A percentile compares a stretch with the other conserved stretches of the same genome.
Conservation (phyloP, 805 yeast species). For the Candida alai region DNA sequence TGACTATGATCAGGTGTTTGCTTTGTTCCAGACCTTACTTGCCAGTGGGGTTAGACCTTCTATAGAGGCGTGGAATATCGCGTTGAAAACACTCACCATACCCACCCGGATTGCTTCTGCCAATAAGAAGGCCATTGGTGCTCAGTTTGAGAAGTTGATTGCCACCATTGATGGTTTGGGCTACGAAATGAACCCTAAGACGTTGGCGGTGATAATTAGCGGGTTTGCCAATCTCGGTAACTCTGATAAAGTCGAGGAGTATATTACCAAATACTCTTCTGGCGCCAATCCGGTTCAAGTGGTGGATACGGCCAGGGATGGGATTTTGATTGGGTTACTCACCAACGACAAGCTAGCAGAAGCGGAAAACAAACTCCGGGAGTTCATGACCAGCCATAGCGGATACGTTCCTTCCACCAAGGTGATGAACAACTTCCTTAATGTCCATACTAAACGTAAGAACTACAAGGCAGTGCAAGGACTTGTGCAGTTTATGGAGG, state of each 20-base stretch:
- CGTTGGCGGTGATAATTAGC: constrained; percentile 46
- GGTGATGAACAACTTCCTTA: constrained; percentile 52
- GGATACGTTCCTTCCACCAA: constrained; percentile 41
- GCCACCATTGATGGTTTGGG: constrained; percentile 34
- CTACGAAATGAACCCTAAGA: constrained; percentile 32
- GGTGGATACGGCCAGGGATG: constrained; percentile 39
- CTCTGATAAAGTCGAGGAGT: constrained; percentile 40
- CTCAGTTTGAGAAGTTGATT: constrained; percentile 25
- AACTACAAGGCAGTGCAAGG: constrained; percentile 48
- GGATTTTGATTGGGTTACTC: constrained; percentile 43
- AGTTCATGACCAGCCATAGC: constrained; percentile 29
- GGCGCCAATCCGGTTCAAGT: constrained; percentile 22
- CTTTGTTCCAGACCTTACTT: constrained; percentile 49
- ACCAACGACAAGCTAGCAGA: constrained; percentile 35
- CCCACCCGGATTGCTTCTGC: constrained; percentile 19
- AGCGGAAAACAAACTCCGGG: constrained; percentile 42
- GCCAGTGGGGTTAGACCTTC: constrained; percentile 38
- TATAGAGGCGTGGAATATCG: constrained; percentile 54
- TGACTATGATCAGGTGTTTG: constrained; percentile 32
- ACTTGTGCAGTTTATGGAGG: constrained; percentile 42
- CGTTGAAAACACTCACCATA: constrained; percentile 47
- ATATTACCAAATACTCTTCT: constrained; percentile 26
- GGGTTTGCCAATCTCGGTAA: constrained; percentile 41
- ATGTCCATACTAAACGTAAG: constrained; percentile 34
- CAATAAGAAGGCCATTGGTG: constrained; percentile 20